Evolutionary conservation across 768 basidiomycete genomes (phyloP).

Genomic region (Kwoniella botswanensis): DNA sequence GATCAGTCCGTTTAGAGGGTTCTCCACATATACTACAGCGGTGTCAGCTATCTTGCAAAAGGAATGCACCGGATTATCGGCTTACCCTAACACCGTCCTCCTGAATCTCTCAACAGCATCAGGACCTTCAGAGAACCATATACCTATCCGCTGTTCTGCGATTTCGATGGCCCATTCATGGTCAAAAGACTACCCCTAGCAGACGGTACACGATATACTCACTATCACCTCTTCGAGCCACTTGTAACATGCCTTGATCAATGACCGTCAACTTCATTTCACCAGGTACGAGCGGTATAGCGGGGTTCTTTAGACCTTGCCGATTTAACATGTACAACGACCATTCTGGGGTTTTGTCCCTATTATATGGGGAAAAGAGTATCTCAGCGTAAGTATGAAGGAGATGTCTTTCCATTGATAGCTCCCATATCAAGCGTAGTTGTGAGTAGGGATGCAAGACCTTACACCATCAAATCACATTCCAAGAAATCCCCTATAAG

Average conservation of each 20-base stretch:
- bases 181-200: background rate
- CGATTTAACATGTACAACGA: slow-evolving; percentile 50
- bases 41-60: background rate
- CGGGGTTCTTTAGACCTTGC: slow-evolving; percentile 39
- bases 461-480: no score
- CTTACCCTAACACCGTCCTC: slow-evolving; percentile 37
- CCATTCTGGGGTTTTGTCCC: slow-evolving; percentile 43
- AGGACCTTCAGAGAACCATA: slow-evolving; percentile 46
- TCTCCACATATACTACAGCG: slow-evolving; percentile 44
- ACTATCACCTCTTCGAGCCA: slow-evolving; percentile 49
- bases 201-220: slow-evolving; percentile 7
- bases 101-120: slow-evolving; percentile 36
- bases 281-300: slow-evolving; percentile 42
- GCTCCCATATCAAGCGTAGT: no score
- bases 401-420: no score
- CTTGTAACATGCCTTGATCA: slow-evolving; percentile 40
- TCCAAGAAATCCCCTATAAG: no score
- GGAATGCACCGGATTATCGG: background rate
- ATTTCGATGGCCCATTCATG: background rate
- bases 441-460: no score
- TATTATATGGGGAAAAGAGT: slow-evolving; percentile 6
- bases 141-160: slow-evolving; percentile 27
- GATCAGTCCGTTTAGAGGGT: slow-evolving; percentile 28
- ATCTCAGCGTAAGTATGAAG: background rate
- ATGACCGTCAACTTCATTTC: slow-evolving; percentile 45